Conservation (phyloP, 805 yeast genomes). For the Debaryomyces tyrocola region DNA sequence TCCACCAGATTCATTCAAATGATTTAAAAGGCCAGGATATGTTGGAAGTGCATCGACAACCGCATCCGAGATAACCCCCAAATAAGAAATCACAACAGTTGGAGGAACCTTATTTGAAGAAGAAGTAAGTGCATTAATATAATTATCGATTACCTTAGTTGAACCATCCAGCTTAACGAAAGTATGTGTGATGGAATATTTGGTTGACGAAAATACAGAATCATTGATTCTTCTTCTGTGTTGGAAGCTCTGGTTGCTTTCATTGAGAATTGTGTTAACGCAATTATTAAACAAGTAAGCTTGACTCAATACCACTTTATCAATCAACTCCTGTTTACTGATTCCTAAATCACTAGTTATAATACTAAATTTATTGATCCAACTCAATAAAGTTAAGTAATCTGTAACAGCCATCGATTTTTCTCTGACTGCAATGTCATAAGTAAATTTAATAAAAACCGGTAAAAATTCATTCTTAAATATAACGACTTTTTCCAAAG, state of each 20-base stretch:
- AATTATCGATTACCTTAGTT: background rate
- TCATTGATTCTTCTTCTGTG: constrained; percentile 24
- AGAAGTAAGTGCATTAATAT: background rate
- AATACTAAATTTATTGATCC: constrained; percentile 47
- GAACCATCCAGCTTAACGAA: constrained; percentile 1
- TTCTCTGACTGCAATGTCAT: constrained; percentile 25
- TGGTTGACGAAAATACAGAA: constrained; percentile 31
- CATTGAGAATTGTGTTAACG: constrained; percentile 1
- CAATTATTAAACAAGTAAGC: constrained; percentile 38
- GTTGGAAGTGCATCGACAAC: constrained; percentile 21
- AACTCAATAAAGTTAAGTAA: constrained; percentile 54
- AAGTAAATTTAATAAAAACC: constrained; percentile 40
- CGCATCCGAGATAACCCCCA: constrained; percentile 26
- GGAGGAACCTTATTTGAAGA: background rate
- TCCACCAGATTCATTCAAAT: constrained; percentile 9
- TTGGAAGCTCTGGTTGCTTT: constrained; percentile 4
- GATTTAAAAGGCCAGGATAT: constrained; percentile 21
- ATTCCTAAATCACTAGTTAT: constrained; percentile 7
- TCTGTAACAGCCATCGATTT: constrained; percentile 52
- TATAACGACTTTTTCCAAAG: constrained; percentile 37
- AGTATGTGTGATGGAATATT: constrained; percentile 16
- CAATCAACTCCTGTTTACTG: constrained; percentile 17
- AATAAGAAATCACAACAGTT: constrained; percentile 12
- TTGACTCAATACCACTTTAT: constrained; percentile 27
- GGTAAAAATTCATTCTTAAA: constrained; percentile 31